Percentiles rank a stretch among this genome's conserved stretches.
phyloP scores from a whole-genome alignment of 2,329 filamentous ascomycete genomes.

The Trichoderma guizhouense region DNA sequence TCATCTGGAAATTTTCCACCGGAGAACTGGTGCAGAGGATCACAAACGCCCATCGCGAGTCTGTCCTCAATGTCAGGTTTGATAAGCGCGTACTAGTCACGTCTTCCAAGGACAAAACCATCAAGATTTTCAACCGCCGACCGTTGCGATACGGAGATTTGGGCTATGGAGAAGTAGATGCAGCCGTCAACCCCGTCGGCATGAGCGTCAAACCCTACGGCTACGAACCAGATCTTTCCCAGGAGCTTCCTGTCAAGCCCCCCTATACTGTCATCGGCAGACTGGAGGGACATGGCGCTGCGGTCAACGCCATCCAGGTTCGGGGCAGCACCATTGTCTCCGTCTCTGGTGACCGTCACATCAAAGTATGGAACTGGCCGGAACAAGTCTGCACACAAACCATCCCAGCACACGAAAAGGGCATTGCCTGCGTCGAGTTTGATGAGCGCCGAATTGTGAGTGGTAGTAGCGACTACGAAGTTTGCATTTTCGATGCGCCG shows the following conservation, averaged over 20 bases:
- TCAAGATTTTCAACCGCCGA: conserved; percentile 90
- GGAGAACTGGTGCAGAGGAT: conserved; percentile 78
- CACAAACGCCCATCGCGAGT: conserved; percentile 76
- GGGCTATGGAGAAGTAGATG: conserved; percentile 46
- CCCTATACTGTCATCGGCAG: conserved; percentile 76
- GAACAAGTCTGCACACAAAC: conserved; percentile 73
- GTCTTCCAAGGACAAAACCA: conserved; percentile 94
- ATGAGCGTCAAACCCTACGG: conserved; percentile 53
- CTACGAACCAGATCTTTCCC: conserved; percentile 45
- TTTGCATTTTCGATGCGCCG: conserved; percentile 87
- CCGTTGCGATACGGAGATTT: conserved; percentile 59
- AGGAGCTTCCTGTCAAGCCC: conserved; percentile 51
- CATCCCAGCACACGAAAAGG: conserved; percentile 84
- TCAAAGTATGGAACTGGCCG: conserved; percentile 93
- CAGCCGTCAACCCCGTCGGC: conserved; percentile 50
- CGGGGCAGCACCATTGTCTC: conserved; percentile 84
- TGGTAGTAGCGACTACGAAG: conserved; percentile 92
- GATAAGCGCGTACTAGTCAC: conserved; percentile 90
- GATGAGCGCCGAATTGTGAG: conserved; percentile 91
- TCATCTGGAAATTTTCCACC: conserved; percentile 91
- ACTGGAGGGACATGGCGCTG: conserved; percentile 80
- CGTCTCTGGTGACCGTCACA: conserved; percentile 86
- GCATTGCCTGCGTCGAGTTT: conserved; percentile 96
- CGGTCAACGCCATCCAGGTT: conserved; percentile 95
- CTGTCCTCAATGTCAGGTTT: conserved; percentile 89